Conservation (phyloP, 163 green algal genomes). For the Volvox carteri region DNA sequence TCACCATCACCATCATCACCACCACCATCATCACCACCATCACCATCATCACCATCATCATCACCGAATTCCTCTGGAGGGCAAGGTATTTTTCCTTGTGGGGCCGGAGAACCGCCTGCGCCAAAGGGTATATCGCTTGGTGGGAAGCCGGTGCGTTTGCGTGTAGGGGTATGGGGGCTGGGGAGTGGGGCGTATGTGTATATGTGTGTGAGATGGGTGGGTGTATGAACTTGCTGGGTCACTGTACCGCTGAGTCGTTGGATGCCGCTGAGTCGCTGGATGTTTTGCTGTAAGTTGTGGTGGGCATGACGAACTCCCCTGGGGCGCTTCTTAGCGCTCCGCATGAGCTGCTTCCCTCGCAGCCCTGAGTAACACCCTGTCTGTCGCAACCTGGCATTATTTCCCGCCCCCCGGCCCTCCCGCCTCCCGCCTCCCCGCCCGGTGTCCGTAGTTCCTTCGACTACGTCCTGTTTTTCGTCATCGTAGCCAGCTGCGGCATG, state of each 20-base stretch:
- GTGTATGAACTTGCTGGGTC: no score
- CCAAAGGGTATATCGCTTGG: slow-evolving; percentile 11
- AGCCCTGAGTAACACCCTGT: no score
- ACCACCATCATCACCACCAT: neutral
- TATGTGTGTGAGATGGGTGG: no score
- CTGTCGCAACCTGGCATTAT: no score
- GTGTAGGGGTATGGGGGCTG: neutral
- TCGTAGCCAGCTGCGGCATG: slow-evolving; percentile 76
- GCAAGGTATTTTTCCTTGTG: slow-evolving; percentile 25
- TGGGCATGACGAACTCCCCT: no score
- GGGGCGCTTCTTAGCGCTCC: no score
- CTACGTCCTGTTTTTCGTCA: slow-evolving; percentile 80
- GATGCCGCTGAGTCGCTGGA: no score
- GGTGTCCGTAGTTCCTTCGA: slow-evolving; percentile 71
- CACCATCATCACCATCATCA: neutral
- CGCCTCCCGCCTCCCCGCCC: neutral
- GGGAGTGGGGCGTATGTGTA: no score
- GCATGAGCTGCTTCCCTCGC: no score
- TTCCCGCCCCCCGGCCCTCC: neutral
- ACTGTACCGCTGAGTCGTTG: no score
- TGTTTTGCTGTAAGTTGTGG: no score
- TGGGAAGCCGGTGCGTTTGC: slow-evolving; percentile 32
- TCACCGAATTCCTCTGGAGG: slow-evolving; percentile 43
- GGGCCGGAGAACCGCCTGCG: slow-evolving; percentile 16
- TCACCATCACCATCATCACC: neutral